Evolutionary conservation across 108 stramenopile species (phyloP).

Genomic region (Schizochytrium sp.): DNA sequence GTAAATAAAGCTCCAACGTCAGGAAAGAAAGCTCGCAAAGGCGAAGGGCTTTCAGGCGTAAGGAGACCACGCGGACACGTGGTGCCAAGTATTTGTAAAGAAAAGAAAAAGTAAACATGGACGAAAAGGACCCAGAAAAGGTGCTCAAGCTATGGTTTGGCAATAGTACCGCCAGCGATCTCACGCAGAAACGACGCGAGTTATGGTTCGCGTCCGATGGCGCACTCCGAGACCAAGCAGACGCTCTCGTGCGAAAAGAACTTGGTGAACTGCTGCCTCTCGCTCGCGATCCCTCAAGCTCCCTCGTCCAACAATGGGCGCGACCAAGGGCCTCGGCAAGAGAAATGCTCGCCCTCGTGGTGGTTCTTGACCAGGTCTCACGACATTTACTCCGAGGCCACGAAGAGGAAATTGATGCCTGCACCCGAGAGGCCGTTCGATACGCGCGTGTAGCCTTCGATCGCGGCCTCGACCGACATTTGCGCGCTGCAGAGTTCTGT

Average conservation of each 20-base stretch:
- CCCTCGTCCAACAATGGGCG: slow-evolving; percentile 23
- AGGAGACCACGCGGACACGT: no score
- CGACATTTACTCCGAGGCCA: slow-evolving; percentile 34
- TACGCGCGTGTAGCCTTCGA: background rate
- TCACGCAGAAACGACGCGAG: background rate
- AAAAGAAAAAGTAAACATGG: no score
- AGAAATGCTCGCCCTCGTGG: slow-evolving; percentile 31
- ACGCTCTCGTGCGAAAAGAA: background rate
- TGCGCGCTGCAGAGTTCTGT: background rate
- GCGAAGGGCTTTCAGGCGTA: no score
- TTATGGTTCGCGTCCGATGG: slow-evolving; percentile 7
- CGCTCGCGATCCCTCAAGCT: background rate
- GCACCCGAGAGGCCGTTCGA: background rate
- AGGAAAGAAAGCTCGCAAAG: no score
- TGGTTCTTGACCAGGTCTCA: slow-evolving; percentile 47
- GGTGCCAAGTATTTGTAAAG: no score
- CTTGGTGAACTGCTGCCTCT: background rate
- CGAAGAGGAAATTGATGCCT: background rate
- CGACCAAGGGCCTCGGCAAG: background rate
- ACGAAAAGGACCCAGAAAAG: background rate
- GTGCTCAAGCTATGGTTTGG: slow-evolving; percentile 12
- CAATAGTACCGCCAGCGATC: background rate
- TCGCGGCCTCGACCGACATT: background rate
- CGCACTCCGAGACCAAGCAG: background rate
- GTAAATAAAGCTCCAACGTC: no score